Conservation (phyloP, 805 yeast species). For the Ogataea trehalophila region DNA sequence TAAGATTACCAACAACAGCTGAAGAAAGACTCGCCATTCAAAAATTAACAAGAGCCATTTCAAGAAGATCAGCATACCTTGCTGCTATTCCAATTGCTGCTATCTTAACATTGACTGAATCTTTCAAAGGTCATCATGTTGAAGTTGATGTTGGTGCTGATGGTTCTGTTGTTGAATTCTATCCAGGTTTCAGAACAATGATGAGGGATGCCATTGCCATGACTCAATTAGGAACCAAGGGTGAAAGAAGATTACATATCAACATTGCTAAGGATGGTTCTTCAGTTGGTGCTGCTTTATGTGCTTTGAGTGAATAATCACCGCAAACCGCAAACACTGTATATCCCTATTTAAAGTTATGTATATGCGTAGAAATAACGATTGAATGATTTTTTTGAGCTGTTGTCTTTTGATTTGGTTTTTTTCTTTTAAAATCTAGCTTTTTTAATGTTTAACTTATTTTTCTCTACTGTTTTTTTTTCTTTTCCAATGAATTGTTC, state of each 20-base stretch:
- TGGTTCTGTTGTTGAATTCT: constrained; percentile 90
- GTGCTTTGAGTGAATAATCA: constrained; percentile 47
- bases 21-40: constrained; percentile 76
- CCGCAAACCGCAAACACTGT: neutral
- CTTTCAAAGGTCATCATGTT: constrained; percentile 57
- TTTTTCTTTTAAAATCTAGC: too few relatives aligned
- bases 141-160: constrained; percentile 93
- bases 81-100: constrained; percentile 91
- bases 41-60: constrained; percentile 67
- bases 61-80: constrained; percentile 84
- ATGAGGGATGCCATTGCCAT: constrained; percentile 72
- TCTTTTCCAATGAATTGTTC: too few relatives aligned
- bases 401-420: too few relatives aligned
- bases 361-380: too few relatives aligned
- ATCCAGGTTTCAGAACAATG: constrained; percentile 83
- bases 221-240: constrained; percentile 68
- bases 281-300: constrained; percentile 95
- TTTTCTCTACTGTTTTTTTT: too few relatives aligned
- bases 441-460: too few relatives aligned
- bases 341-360: too few relatives aligned
- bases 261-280: constrained; percentile 92
- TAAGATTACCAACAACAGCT: constrained; percentile 62
- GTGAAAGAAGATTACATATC: constrained; percentile 69
- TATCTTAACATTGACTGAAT: constrained; percentile 58
- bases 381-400: too few relatives aligned